Conservation (phyloP, 345 rosid genomes). For the Citrus hindsii region DNA sequence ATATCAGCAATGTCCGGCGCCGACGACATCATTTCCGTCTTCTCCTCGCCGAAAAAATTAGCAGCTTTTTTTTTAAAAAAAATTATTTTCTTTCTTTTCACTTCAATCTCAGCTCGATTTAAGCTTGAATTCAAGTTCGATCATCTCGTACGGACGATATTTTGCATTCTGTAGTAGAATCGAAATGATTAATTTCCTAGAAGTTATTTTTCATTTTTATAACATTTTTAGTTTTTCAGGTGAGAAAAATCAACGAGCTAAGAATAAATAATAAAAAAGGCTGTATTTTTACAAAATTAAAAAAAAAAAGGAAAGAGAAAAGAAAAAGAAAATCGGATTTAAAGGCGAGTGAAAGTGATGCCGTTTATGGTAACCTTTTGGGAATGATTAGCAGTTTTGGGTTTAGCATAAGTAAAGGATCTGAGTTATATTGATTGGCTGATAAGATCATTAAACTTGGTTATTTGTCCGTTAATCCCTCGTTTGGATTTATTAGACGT, state of each 20-base stretch:
- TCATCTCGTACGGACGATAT: not conserved
- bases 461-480: not conserved
- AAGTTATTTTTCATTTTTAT: not conserved
- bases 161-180: not conserved
- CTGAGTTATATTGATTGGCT: not conserved
- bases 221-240: not conserved
- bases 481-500: not conserved
- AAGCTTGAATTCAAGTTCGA: not conserved
- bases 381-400: not conserved
- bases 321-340: not conserved
- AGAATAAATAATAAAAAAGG: not conserved
- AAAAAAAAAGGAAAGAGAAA: not conserved
- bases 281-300: not conserved
- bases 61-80: not conserved
- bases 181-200: not conserved
- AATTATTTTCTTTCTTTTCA: not conserved
- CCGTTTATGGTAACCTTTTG: not conserved
- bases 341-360: not conserved
- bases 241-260: not conserved
- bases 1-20: constrained; percentile 57
- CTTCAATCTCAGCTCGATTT: not conserved
- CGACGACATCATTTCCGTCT: constrained; percentile 43
- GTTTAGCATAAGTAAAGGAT: not conserved
- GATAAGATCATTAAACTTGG: not conserved
- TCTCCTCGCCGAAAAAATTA: not conserved